Conservation (phyloP, 2,329 filamentous ascomycete species). For the Colletotrichum viniferum region DNA sequence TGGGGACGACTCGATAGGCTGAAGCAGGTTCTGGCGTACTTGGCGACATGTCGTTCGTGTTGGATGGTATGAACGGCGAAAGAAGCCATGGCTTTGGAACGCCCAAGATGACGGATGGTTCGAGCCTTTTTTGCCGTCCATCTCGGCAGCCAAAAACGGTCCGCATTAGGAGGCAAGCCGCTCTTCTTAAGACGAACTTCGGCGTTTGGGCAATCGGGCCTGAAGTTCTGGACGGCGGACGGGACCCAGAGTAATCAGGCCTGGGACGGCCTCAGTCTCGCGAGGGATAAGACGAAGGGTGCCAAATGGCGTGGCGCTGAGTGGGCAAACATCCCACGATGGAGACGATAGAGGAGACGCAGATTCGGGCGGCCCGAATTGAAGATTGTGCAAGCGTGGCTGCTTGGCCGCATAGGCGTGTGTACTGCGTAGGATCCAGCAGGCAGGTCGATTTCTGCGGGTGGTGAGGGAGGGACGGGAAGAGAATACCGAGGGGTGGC, state of each 20-base stretch:
- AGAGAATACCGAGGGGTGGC: slow-evolving; percentile 2
- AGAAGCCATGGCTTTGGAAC: background rate
- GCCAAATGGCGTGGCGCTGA: background rate
- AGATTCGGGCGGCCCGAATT: slow-evolving; percentile 4
- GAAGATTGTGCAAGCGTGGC: background rate
- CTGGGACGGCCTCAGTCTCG: background rate
- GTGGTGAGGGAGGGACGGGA: background rate
- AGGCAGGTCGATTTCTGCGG: background rate
- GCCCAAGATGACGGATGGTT: background rate
- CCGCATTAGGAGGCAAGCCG: background rate
- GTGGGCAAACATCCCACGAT: slow-evolving; percentile 18
- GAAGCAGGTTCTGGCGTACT: background rate
- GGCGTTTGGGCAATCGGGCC: background rate
- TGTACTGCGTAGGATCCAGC: slow-evolving; percentile 6
- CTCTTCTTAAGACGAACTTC: slow-evolving; percentile 11
- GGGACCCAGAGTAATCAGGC: slow-evolving; percentile 8
- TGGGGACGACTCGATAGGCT: background rate
- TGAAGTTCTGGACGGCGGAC: slow-evolving; percentile 2
- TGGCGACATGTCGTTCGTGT: background rate
- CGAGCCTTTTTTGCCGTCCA: background rate
- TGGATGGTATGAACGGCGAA: background rate
- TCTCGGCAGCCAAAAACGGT: slow-evolving; percentile 3
- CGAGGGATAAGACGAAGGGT: background rate
- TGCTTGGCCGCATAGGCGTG: background rate
- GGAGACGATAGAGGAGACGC: background rate